These are phyloP conservation scores for Cicer arietinum DNA, from an alignment of 306 rosid species.

Conservation along the genomic window DNA sequence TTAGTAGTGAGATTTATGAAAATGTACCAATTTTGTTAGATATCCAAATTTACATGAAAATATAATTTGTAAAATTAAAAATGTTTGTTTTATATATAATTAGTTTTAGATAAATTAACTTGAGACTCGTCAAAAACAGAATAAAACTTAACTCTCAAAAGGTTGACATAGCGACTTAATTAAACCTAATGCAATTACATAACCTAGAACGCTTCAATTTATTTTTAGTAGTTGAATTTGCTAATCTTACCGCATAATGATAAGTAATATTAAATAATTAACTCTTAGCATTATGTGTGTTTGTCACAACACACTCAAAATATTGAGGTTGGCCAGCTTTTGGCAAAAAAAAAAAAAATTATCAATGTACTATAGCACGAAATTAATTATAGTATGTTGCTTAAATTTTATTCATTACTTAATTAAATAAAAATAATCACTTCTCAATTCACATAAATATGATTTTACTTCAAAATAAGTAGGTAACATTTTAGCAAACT, in stretches of 20 bases:
- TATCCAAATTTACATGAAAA: not conserved
- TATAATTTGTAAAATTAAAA: not conserved
- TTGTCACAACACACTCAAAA: not conserved
- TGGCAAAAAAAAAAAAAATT: not conserved
- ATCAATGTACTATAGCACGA: not conserved
- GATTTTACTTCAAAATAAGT: slow-evolving; percentile 1
- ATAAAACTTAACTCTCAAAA: too few relatives aligned
- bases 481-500: slow-evolving; percentile 37
- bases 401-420: not conserved
- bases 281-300: not conserved
- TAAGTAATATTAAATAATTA: not conserved
- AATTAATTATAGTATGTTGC: not conserved
- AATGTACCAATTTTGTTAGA: not conserved
- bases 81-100: not conserved
- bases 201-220: not conserved
- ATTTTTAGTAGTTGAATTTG: not conserved
- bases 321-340: not conserved
- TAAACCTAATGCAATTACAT: not conserved
- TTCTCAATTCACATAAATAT: slow-evolving; percentile 1
- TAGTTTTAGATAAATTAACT: too few relatives aligned
- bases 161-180: too few relatives aligned
- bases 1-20: not conserved
- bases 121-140: too few relatives aligned
- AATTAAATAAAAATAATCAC: not conserved
- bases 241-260: not conserved